Evolutionary conservation across 495 filamentous ascomycete genomes (phyloP), one percentile per base, ranked within the genome.

Genomic region (Penicillium arizonense): DNA sequence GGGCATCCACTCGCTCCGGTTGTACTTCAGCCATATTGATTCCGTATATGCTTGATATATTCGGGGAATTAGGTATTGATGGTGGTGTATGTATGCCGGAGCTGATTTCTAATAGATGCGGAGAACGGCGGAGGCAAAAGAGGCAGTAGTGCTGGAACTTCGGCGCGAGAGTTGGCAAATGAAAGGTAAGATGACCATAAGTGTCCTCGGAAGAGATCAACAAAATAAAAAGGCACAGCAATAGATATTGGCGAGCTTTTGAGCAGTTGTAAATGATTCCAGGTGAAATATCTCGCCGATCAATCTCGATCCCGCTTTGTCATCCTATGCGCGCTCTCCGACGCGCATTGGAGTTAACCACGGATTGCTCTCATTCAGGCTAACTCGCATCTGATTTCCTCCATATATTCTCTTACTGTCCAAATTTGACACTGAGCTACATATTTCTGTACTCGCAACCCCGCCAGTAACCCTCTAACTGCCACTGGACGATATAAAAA

Each of bases 41-140:
- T 20, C 10, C 26, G n/a, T 39, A 4, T 4, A 12, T 36, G 1
- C 34, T 34, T 14, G 21, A 9, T 11, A n/a, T 2, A 5, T 7
- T 36, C 18, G 7, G 7, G 28, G 28, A 10, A 32, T 34, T 32
- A 43, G 36, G n/a, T 21, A 32, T 51, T 32, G 12, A 18, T 5
- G 21, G 46, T 32, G 0, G 28, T 38, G 23, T 24, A 38, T 44
- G 20, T 46, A 23, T 20, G 16, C 55, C 44, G 44, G 24, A 11
- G 32, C 20, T 63, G 61, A 63, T 63, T 63, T 63, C 61, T 63
- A 63, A 63, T 62, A 49, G 35, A 54, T 28, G 53, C 46, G 53
- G 54, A 51, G 47, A 51, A 46, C 45, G 23, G 37, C 48, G 50
- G 39, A 42, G 46, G 38, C 42, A 35, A 36, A 52, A 41, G 26